Base-by-base conservation (phyloP, 2,329 filamentous ascomycete genomes). In the Orbilia brochopaga region DNA sequence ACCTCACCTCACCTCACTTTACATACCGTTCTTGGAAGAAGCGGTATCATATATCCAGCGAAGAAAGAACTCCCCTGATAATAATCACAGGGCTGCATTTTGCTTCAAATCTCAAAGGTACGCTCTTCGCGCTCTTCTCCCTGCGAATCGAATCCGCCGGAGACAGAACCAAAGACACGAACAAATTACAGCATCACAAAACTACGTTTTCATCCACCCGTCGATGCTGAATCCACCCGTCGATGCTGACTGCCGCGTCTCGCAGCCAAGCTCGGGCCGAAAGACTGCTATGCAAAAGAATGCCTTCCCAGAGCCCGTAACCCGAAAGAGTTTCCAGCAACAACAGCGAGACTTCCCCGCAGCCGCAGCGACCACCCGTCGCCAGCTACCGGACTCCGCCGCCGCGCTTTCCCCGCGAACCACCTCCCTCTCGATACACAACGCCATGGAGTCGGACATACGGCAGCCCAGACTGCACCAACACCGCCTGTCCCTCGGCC, bases 371-470 rank as follows among this genome's bases (percentile, higher is more conserved):
- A 53, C n/a, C 27, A 32, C 21, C 55, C 27, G 32, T 65, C 67
- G 60, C 55, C 60, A 40, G 40, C 42, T 50, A 32, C 56, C 44
- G 37, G 60, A 64, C 11, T n/a, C 42, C 8, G 27, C 44, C 11
- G 17, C 42, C 8, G 27, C 44, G 24, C 32, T 42, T 52, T 35
- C 52, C 24, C 40, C 57, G 46, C 42, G 50, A 51, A 58, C 48
- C 27, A 8, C 27, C 50, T 64, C 66, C 15, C 15, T n/a, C 40
- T 72, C 67, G 60, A 72, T 72, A 60, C 60, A 72, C 44, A 72
- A 40, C 67, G 67, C 67, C 60, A 72, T 72, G 67, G 67, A 72
- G 30, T 72, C 67, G 27, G 67, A 72, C 37, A 72, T 72, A 24
- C 67, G 67, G 60, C 67, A 72, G 46, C 67, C 67, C 21, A 55